These are phyloP conservation scores for Metschnikowia continentalis DNA, from an alignment of 805 yeast species.

Conservation along the genomic window DNA sequence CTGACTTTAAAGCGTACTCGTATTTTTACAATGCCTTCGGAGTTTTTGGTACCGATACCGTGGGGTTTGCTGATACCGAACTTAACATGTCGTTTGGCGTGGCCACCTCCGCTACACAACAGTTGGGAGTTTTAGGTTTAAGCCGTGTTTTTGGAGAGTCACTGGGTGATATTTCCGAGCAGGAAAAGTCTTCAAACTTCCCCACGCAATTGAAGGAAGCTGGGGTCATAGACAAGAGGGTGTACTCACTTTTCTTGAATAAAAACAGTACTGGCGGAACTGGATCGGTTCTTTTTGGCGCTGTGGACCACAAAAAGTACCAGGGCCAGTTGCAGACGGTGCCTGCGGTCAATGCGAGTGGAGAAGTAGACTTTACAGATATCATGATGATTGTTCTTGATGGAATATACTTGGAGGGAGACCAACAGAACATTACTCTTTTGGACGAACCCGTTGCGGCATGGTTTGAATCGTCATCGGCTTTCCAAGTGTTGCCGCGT, in stretches of 20 bases:
- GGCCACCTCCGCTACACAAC: background rate
- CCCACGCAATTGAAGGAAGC: slow-evolving; percentile 56
- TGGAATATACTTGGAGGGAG: background rate
- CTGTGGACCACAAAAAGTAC: slow-evolving; percentile 38
- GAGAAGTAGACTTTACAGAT: background rate
- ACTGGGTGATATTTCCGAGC: slow-evolving; percentile 49
- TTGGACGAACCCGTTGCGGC: too few relatives aligned
- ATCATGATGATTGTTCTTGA: slow-evolving; percentile 22
- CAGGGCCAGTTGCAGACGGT: slow-evolving; percentile 29
- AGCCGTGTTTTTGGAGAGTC: slow-evolving; percentile 31
- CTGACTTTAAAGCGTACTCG: too few relatives aligned
- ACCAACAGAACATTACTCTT: background rate
- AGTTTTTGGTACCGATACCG: too few relatives aligned
- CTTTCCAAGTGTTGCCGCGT: background rate
- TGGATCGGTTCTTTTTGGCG: slow-evolving; percentile 17
- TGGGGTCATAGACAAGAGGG: slow-evolving; percentile 52
- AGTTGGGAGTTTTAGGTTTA: slow-evolving; percentile 56
- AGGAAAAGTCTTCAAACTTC: slow-evolving; percentile 58
- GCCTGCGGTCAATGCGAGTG: slow-evolving; percentile 23
- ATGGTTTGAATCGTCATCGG: too few relatives aligned
- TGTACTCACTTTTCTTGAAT: slow-evolving; percentile 61
- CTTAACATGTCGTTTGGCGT: too few relatives aligned
- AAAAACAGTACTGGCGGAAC: slow-evolving; percentile 16
- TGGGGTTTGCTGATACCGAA: too few relatives aligned
- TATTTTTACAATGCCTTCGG: too few relatives aligned